These are phyloP conservation scores for Striga asiatica DNA, from an alignment of 257 asterid species.

Conservation along the genomic window DNA sequence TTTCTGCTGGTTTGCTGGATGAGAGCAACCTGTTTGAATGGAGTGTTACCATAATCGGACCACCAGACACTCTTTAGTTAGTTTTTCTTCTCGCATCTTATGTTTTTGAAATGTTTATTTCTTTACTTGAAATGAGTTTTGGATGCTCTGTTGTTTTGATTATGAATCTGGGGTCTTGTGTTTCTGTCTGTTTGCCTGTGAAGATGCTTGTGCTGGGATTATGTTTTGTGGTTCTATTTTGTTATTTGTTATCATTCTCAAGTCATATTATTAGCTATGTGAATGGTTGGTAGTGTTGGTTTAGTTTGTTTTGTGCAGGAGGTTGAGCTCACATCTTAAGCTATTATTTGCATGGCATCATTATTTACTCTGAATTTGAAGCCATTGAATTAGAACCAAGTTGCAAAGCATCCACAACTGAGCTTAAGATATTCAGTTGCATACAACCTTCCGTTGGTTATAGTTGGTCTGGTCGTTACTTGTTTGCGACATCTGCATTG, in stretches of 20 bases:
- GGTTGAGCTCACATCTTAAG: neutral
- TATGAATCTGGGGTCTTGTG: neutral
- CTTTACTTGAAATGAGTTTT: slow-evolving; percentile 1
- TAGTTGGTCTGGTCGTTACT: neutral
- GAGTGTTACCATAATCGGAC: slow-evolving; percentile 95
- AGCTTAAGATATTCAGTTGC: no score
- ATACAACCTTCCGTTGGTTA: neutral
- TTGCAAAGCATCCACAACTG: neutral
- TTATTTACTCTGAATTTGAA: neutral
- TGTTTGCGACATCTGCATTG: neutral
- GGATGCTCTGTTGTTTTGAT: neutral
- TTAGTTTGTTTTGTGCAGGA: slow-evolving; percentile 4
- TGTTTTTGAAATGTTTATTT: neutral
- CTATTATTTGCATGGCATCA: neutral
- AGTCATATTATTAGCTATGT: neutral
- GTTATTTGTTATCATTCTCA: neutral
- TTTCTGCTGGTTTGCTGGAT: slow-evolving; percentile 91
- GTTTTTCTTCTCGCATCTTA: slow-evolving; percentile 16
- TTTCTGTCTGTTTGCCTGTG: neutral
- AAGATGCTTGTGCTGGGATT: neutral
- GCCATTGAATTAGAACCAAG: neutral
- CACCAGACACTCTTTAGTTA: slow-evolving; percentile 92
- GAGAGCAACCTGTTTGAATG: slow-evolving; percentile 85
- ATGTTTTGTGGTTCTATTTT: neutral
- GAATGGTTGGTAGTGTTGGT: slow-evolving; percentile 1